Evolutionary conservation across 352 stramenopile species (phyloP), one percentile per base, ranked within the genome.

Genomic region (Discostella stelligera): DNA sequence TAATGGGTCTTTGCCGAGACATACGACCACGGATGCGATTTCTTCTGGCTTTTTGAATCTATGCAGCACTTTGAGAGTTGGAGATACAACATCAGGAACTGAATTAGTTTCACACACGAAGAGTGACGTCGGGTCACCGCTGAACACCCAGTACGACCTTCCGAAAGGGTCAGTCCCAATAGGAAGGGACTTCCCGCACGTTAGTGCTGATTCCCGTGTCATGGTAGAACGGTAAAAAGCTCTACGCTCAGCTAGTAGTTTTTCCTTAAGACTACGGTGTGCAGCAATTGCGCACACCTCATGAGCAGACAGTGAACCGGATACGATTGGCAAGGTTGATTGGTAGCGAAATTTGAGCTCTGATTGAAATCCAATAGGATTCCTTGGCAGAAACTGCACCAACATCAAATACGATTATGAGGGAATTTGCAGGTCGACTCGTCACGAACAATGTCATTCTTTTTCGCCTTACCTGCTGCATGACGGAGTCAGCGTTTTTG

Each of bases 71-170:
- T 87, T 85, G 2, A 18, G 18, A 58, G 54, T 32, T 11, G 65
- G 18, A 7, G 21, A 44, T 52, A 44, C 55, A 39, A 23, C 44
- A 16, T 30, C 60, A 64, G 37, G n/a, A 66, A 56, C 73, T 52
- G 61, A 55, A 2, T 53, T 59, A 16, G 53, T 52, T 62, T 79
- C 50, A 54, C 78, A 90, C n/a, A 94, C 76, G 82, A 92, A 91
- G 23, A 94, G 78, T 7, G 82, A 84, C 21, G 63, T 81, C 23
- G 79, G 82, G 53, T 92, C 84, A n/a, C 78, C 37, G 53, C 83
- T 83, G 62, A 93, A 93, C 30, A 88, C 75, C 87, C 86, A 94
- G 52, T 91, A 94, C 25, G 84, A 82, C 61, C 89, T 82, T 41
- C 86, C 87, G 7, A 72, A 77, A 8, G 53, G 66, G 64, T 94